Evolutionary conservation across 2,329 filamentous ascomycete species (phyloP).

Genomic region (Aspergillus hiratsukae): DNA sequence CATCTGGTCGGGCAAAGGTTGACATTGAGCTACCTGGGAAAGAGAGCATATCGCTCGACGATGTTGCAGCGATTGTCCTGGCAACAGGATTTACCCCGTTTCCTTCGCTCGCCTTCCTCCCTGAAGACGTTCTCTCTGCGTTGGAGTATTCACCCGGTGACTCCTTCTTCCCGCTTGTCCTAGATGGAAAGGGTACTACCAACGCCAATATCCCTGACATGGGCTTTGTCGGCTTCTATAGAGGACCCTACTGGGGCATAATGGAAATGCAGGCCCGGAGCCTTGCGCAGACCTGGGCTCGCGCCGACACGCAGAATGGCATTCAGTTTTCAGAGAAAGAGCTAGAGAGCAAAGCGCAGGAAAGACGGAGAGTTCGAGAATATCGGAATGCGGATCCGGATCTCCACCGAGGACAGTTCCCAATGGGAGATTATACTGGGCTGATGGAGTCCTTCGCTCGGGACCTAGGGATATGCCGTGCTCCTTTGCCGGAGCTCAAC

Average conservation of each 20-base stretch:
- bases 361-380: conserved; percentile 22
- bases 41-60: conserved; percentile 43
- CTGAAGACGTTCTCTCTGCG: conserved; percentile 49
- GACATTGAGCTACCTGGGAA: conserved; percentile 37
- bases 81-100: conserved; percentile 71
- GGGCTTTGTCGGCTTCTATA: conserved; percentile 79
- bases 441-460: conserved; percentile 67
- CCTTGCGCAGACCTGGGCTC: conserved; percentile 57
- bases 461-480: conserved; percentile 51
- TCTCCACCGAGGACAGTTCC: conserved; percentile 60
- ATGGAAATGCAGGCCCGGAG: conserved; percentile 82
- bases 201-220: conserved; percentile 59
- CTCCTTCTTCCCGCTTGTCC: conserved; percentile 56
- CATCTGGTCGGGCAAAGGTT: conserved; percentile 11
- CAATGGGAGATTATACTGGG: conserved; percentile 76
- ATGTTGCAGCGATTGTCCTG: conserved; percentile 64
- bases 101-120: conserved; percentile 61
- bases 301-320: neutral
- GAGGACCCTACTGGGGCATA: conserved; percentile 79
- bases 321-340: conserved; percentile 2
- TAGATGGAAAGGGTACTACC: conserved; percentile 64
- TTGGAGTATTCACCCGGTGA: conserved; percentile 56
- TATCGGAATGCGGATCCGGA: conserved; percentile 14
- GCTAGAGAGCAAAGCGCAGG: conserved; percentile 18
- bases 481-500: conserved; percentile 33